Percentiles rank a stretch among this genome's conserved stretches.
Conservation (phyloP, 495 filamentous ascomycete species). For the Penicillium goetzii region DNA sequence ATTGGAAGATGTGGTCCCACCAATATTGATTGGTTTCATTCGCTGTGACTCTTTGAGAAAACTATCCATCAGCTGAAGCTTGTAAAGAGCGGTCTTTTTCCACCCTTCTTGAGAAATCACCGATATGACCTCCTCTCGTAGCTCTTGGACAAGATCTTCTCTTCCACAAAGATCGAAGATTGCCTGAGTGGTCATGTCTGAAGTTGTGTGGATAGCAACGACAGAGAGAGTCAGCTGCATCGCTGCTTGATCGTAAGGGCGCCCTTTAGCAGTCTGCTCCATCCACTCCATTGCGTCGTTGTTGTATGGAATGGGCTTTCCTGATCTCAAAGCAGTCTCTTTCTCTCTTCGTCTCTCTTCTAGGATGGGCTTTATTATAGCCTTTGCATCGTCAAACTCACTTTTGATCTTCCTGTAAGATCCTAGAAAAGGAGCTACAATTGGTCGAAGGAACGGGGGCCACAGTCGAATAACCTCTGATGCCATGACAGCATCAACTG, state of each 20-base stretch:
- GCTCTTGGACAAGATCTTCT: slow-evolving; percentile 36
- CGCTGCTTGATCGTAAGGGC: slow-evolving; percentile 22
- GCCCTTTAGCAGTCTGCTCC: slow-evolving; percentile 21
- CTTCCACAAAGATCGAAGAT: slow-evolving; percentile 44
- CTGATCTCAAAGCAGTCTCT: slow-evolving; percentile 11
- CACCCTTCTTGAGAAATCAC: slow-evolving; percentile 33
- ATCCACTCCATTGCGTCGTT: slow-evolving; percentile 23
- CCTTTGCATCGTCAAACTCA: slow-evolving; percentile 22
- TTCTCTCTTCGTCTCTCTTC: slow-evolving; percentile 16
- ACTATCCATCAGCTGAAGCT: slow-evolving; percentile 50
- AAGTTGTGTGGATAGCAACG: slow-evolving; percentile 37
- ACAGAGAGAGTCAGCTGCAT: slow-evolving; percentile 24
- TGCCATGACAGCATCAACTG: not conserved
- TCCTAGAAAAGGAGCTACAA: not conserved
- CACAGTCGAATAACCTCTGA: not conserved
- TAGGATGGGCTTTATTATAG: slow-evolving; percentile 31
- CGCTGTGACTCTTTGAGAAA: slow-evolving; percentile 36
- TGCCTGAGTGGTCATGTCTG: slow-evolving; percentile 38
- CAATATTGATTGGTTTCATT: slow-evolving; percentile 32
- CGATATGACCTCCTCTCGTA: slow-evolving; percentile 29
- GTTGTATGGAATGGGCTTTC: not conserved
- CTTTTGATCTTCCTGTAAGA: slow-evolving; percentile 22
- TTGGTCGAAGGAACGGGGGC: not conserved
- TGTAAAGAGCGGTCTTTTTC: slow-evolving; percentile 44
- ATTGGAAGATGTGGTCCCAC: slow-evolving; percentile 21